Percentiles rank a stretch among this genome's conserved stretches.
These are phyloP conservation scores for Pochonia chlamydosporia DNA, from an alignment of 2,329 filamentous ascomycete genomes.

Conservation along the genomic window DNA sequence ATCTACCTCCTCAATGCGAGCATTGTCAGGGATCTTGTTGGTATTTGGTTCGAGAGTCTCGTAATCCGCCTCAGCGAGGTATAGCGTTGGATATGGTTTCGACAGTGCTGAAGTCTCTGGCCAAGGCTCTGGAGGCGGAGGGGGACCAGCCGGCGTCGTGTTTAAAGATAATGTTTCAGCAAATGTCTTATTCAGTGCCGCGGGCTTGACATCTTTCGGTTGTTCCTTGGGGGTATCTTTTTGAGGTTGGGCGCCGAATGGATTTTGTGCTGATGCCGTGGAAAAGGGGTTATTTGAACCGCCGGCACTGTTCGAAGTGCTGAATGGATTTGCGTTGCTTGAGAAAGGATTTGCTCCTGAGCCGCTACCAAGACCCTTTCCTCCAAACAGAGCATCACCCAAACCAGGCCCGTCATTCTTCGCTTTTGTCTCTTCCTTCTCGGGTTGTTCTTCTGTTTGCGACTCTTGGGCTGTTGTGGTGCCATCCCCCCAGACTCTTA, in stretches of 20 bases:
- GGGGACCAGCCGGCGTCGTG: conserved; percentile 30
- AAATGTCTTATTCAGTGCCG: conserved; percentile 55
- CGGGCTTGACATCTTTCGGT: conserved; percentile 18
- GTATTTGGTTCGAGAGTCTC: conserved; percentile 69
- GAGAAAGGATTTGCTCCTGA: conserved; percentile 55
- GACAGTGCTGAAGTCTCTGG: conserved; percentile 61
- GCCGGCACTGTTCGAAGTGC: conserved; percentile 15
- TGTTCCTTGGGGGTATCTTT: conserved; percentile 9
- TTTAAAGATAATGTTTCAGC: conserved; percentile 74
- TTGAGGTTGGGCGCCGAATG: background rate
- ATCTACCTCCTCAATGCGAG: conserved; percentile 35
- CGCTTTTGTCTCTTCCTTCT: conserved; percentile 27
- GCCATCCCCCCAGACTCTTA: conserved; percentile 47
- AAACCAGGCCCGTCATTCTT: conserved; percentile 38
- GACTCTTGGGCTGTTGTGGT: conserved; percentile 18
- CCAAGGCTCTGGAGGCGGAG: conserved; percentile 62
- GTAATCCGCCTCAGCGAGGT: conserved; percentile 83
- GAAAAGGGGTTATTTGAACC: conserved; percentile 23
- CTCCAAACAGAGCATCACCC: conserved; percentile 66
- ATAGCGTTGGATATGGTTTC: conserved; percentile 66
- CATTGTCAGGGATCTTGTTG: conserved; percentile 42
- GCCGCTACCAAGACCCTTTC: conserved; percentile 39
- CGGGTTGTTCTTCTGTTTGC: conserved; percentile 24
- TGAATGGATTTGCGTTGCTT: conserved; percentile 44
- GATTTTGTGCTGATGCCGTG: conserved; percentile 24